Evolutionary conservation across 305 asterid species (phyloP).

Genomic region (Solanum aculeatissimum): DNA sequence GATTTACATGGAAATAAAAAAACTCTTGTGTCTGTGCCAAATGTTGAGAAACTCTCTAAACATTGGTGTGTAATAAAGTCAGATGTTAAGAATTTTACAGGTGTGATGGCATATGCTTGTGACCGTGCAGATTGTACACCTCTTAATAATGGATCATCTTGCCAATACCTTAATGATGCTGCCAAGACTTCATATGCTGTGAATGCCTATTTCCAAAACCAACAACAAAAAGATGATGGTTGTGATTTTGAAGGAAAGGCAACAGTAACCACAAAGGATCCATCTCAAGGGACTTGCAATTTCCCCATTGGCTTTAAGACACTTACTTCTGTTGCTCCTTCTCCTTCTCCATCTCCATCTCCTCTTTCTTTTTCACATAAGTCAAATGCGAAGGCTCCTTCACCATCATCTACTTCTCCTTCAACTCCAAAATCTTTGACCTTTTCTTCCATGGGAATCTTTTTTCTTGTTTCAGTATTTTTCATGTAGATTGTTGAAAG

Average conservation of each 20-base stretch:
- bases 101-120: conserved; percentile 5
- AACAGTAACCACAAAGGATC: neutral
- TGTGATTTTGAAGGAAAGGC: conserved; percentile 12
- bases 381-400: neutral
- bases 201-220: conserved; percentile 11
- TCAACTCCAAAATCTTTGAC: neutral
- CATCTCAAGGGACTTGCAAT: conserved; percentile 8
- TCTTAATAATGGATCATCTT: conserved; percentile 1
- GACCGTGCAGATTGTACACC: conserved; percentile 17
- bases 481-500: neutral
- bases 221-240: neutral
- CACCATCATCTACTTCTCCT: neutral
- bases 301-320: conserved; percentile 6
- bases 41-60: neutral
- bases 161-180: neutral
- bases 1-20: neutral
- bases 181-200: conserved; percentile 7
- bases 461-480: neutral
- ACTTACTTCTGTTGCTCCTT: neutral
- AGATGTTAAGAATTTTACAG: neutral
- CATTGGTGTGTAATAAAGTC: conserved; percentile 8
- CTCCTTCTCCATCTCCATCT: neutral
- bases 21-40: neutral
- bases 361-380: neutral
- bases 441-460: neutral